These are phyloP conservation scores for Geosmithia morbida DNA, from an alignment of 2,329 filamentous ascomycete species.

Conservation along the genomic window DNA sequence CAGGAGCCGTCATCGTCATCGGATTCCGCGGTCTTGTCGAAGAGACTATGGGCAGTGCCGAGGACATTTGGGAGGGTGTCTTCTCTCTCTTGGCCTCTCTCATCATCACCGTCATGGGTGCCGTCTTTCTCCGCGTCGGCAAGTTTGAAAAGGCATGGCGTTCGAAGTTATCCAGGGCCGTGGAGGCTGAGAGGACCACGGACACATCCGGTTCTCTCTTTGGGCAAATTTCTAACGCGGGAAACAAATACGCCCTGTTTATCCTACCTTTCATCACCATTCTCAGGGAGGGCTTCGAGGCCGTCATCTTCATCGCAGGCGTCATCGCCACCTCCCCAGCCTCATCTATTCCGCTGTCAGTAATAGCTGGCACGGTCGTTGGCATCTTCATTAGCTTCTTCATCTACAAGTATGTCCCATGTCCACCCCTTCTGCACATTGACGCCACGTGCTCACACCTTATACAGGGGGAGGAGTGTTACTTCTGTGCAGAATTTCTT, in stretches of 20 bases:
- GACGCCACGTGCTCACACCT: not conserved
- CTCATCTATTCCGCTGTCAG: slow-evolving; percentile 61
- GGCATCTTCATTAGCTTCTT: slow-evolving; percentile 56
- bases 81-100: slow-evolving; percentile 62
- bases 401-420: slow-evolving; percentile 56
- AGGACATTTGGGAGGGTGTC: slow-evolving; percentile 69
- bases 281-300: slow-evolving; percentile 75
- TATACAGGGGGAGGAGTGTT: slow-evolving; percentile 23
- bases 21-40: slow-evolving; percentile 55
- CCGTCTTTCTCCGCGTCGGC: slow-evolving; percentile 63
- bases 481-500: slow-evolving; percentile 54
- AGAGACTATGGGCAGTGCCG: slow-evolving; percentile 51
- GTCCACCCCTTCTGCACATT: not conserved
- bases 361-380: slow-evolving; percentile 55
- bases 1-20: slow-evolving; percentile 55
- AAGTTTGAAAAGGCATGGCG: slow-evolving; percentile 82
- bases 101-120: slow-evolving; percentile 73
- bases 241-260: slow-evolving; percentile 77
- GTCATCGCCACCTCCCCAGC: slow-evolving; percentile 67
- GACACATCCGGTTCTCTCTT: slow-evolving; percentile 19
- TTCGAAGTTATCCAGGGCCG: slow-evolving; percentile 60
- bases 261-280: slow-evolving; percentile 76
- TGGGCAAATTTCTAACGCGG: slow-evolving; percentile 42
- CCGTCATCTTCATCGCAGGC: slow-evolving; percentile 73
- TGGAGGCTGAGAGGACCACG: slow-evolving; percentile 37